Percentiles rank a stretch among this genome's conserved stretches.
These are phyloP conservation scores for Suillus hirtellus DNA, from an alignment of 768 basidiomycete genomes.

Conservation along the genomic window DNA sequence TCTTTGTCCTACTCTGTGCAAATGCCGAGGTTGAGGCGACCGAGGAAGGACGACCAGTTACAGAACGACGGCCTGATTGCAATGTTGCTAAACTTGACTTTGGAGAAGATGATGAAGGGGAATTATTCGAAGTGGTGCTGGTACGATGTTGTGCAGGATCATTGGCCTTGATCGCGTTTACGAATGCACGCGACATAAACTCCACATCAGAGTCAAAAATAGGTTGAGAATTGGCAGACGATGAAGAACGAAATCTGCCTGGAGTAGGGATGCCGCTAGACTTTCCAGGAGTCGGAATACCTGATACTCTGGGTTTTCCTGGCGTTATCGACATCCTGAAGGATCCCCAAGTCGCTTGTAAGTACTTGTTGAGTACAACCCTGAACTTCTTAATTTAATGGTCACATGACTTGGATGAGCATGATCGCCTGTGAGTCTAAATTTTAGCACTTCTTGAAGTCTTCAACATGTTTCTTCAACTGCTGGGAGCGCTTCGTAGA, in stretches of 20 bases:
- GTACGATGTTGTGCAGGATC: conserved; percentile 73
- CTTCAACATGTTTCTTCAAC: conserved; percentile 6
- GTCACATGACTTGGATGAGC: conserved; percentile 8
- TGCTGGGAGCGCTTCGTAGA: conserved; percentile 1
- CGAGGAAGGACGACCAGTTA: conserved; percentile 62
- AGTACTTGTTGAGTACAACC: conserved; percentile 3
- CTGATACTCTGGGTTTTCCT: conserved; percentile 42
- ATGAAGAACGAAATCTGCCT: conserved; percentile 68
- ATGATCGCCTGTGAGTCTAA: not conserved
- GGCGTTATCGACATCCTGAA: conserved; percentile 43
- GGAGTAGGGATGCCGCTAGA: conserved; percentile 65
- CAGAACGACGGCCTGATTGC: conserved; percentile 44
- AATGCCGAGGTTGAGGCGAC: conserved; percentile 56
- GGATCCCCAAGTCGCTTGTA: not conserved
- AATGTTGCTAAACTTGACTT: conserved; percentile 37
- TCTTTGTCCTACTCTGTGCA: conserved; percentile 47
- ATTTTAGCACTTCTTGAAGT: not conserved
- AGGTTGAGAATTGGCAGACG: conserved; percentile 43
- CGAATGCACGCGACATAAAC: conserved; percentile 70
- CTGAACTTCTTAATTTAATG: not conserved
- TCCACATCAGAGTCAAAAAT: conserved; percentile 46
- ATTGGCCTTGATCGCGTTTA: conserved; percentile 78
- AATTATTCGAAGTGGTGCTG: conserved; percentile 37
- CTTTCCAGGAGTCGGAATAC: conserved; percentile 50
- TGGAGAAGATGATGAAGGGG: conserved; percentile 52